A percentile compares a stretch with the other conserved stretches of the same genome.
Evolutionary conservation across 1,284 basidiomycete genomes (phyloP).

Genomic region (Ustilago trichophora): DNA sequence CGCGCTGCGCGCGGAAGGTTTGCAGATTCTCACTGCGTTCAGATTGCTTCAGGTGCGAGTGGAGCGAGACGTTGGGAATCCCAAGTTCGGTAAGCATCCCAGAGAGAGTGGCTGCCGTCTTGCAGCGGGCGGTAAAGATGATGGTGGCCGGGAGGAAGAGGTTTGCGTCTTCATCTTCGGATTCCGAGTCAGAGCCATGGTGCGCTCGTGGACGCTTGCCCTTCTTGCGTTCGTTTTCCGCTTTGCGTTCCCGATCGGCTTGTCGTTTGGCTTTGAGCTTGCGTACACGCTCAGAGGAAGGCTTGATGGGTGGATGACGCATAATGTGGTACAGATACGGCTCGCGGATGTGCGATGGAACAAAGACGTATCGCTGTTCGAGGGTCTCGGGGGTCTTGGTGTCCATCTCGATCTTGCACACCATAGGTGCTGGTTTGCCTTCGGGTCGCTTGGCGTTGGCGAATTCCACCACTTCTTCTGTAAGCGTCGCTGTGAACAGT

Average conservation of each 20-base stretch:
- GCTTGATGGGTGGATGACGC: constrained; percentile 75
- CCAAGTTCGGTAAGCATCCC: constrained; percentile 76
- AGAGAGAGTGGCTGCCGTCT: constrained; percentile 81
- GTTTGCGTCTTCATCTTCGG: constrained; percentile 25
- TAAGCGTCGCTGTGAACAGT: constrained; percentile 94
- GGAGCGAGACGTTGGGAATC: constrained; percentile 86
- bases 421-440: constrained; percentile 86
- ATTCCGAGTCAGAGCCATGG: constrained; percentile 23
- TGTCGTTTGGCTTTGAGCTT: constrained; percentile 62
- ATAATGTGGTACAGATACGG: constrained; percentile 90
- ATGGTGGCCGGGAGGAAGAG: constrained; percentile 79
- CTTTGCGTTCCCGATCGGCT: constrained; percentile 44
- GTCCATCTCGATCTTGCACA: constrained; percentile 80
- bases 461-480: constrained; percentile 83
- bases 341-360: constrained; percentile 94
- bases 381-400: constrained; percentile 84
- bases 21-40: constrained; percentile 84
- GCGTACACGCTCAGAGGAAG: constrained; percentile 49
- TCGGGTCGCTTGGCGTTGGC: constrained; percentile 77
- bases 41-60: constrained; percentile 90
- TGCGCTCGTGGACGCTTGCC: constrained; percentile 21
- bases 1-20: constrained; percentile 79
- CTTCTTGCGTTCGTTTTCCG: constrained; percentile 36
- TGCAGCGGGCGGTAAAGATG: constrained; percentile 88
- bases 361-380: constrained; percentile 88